Conservation (phyloP, 441 rosid genomes). For the Adansonia rubrostipa region DNA sequence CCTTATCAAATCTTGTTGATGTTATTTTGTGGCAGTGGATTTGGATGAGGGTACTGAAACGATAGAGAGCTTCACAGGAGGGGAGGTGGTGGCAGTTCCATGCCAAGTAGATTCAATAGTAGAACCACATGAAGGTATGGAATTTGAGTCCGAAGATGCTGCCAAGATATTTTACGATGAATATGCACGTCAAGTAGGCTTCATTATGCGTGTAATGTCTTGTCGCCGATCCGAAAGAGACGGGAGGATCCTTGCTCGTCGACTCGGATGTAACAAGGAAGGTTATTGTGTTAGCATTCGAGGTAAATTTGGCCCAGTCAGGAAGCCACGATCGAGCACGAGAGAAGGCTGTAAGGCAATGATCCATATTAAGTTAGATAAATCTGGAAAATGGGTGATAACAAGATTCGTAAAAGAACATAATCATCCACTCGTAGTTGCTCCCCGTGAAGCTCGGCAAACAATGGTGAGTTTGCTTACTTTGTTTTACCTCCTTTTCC, state of each 20-base stretch:
- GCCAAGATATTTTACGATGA: conserved; percentile 69
- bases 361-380: conserved; percentile 62
- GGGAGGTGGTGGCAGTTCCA: conserved; percentile 33
- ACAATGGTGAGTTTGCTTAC: conserved; percentile 51
- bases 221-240: conserved; percentile 74
- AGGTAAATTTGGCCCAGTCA: conserved; percentile 56
- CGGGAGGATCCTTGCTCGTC: conserved; percentile 65
- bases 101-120: conserved; percentile 39
- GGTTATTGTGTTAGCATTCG: conserved; percentile 72
- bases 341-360: conserved; percentile 75
- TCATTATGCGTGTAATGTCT: conserved; percentile 75
- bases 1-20: neutral
- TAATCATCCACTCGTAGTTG: conserved; percentile 66
- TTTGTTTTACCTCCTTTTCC: neutral
- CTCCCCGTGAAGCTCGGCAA: conserved; percentile 83
- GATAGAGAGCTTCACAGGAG: conserved; percentile 49
- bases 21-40: conserved; percentile 52
- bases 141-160: conserved; percentile 68
- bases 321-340: conserved; percentile 63
- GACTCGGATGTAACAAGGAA: conserved; percentile 76
- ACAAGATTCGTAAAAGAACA: conserved; percentile 67
- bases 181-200: conserved; percentile 62
- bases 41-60: conserved; percentile 49
- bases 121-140: conserved; percentile 74
- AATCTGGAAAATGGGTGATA: conserved; percentile 65